Base-by-base conservation (phyloP, 352 stramenopile species). In the Sclerospora graminicola region DNA sequence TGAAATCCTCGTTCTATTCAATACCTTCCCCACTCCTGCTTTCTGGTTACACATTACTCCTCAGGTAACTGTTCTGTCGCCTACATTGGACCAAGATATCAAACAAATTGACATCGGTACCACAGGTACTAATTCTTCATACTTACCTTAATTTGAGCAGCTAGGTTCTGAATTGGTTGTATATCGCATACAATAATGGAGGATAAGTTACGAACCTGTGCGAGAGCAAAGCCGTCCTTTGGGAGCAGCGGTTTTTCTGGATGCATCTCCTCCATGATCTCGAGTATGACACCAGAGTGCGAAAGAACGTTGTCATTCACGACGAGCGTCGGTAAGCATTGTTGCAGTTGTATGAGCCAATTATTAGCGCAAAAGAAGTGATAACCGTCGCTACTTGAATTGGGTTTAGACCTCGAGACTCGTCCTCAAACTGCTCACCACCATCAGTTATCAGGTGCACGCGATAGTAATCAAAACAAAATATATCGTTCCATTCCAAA, bases 211-310 rank as follows among this genome's bases (percentile, higher is more conserved):
- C 21, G 21, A 3, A 26, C 21, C 21, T 26, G 21, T 7, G 21
- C 21, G 21, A 3, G 21, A 26, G 21, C 21, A 26, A 26, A 26
- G 21, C 4, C 21, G 21, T 26, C 21, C 21, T 26, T 26, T 6
- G 21, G 21, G 21, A 26, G 21, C 4, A 26, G 21, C 21, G 21
- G 21, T 26, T 26, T 26, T 26, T 26, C 21, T 26, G 21, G 21
- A 26, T 26, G 21, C 21, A 70, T 82, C 41, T 89, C 71, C 30
- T 97, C 88, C 9, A 98, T 53, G 54, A 97, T 97, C 54, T 97
- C 87, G 49, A 98, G 70, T 42, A 97, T 97, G 9, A 87, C 84
- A 24, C 83, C 50, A 0, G 79, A 95, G 53, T 97, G 89, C 24
- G 80, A 73, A 7, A 91, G 59, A 15, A 65, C 49, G 16, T 68